These are phyloP conservation scores for Aspergillus sergii DNA, from an alignment of 2,329 filamentous ascomycete species.

Conservation along the genomic window DNA sequence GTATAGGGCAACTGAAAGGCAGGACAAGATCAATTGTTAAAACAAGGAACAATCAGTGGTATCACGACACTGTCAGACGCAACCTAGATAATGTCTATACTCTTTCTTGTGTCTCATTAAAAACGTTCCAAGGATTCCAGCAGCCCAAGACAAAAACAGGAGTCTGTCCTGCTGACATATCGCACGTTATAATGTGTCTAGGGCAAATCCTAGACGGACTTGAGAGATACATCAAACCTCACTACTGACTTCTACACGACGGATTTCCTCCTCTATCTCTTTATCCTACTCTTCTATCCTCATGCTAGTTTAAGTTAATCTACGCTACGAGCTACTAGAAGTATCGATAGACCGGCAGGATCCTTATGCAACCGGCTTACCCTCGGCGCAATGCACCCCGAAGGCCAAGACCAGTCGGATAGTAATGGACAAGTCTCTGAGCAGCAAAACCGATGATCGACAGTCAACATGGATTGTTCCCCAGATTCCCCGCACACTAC, in stretches of 20 bases:
- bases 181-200: too few species aligned
- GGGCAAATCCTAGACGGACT: neutral
- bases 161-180: neutral
- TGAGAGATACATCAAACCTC: neutral
- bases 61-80: too few species aligned
- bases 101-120: too few species aligned
- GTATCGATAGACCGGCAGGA: neutral
- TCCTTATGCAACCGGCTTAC: neutral
- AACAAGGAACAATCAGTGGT: neutral
- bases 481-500: neutral
- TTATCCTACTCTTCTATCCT: too few species aligned
- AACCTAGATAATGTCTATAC: too few species aligned
- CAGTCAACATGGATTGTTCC: neutral
- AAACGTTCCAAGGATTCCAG: neutral
- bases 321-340: neutral
- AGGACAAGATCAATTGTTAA: neutral
- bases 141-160: too few species aligned
- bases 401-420: neutral
- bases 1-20: neutral
- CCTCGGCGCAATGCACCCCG: neutral
- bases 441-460: neutral
- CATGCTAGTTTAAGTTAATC: rapidly evolving
- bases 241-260: neutral
- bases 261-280: neutral
- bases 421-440: neutral